These are phyloP conservation scores for Aspergillus brasiliensis DNA, from an alignment of 2,329 filamentous ascomycete genomes.

Conservation along the genomic window DNA sequence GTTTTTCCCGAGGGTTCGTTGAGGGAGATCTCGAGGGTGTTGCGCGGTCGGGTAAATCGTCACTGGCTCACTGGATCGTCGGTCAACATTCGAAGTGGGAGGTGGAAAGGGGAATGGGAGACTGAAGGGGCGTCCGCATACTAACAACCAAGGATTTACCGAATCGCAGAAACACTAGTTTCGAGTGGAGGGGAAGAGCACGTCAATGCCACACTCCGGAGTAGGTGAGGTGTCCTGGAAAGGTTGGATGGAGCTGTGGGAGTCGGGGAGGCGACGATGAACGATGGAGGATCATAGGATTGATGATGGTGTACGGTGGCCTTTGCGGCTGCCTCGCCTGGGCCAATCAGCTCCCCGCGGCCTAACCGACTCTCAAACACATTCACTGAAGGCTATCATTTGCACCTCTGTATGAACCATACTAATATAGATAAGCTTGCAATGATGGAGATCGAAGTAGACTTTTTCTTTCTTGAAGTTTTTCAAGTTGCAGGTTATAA, in stretches of 20 bases:
- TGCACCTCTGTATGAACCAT: neutral
- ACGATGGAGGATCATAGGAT: constrained; percentile 18
- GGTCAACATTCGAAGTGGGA: constrained; percentile 20
- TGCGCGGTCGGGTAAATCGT: constrained; percentile 19
- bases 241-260: constrained; percentile 14
- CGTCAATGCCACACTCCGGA: constrained; percentile 13
- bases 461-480: too few relatives aligned
- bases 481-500: neutral
- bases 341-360: constrained; percentile 37
- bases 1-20: constrained; percentile 9
- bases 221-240: constrained; percentile 18
- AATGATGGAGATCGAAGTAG: neutral
- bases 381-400: neutral
- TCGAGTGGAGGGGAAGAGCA: constrained; percentile 9
- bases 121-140: constrained; percentile 20
- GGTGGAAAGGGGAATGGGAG: constrained; percentile 11
- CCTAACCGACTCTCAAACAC: constrained; percentile 18
- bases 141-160: constrained; percentile 17
- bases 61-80: constrained; percentile 25
- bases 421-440: neutral
- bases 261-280: constrained; percentile 13
- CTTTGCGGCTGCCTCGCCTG: constrained; percentile 31
- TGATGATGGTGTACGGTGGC: constrained; percentile 40
- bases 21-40: constrained; percentile 5
- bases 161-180: neutral